Evolutionary conservation across 2,329 filamentous ascomycete genomes (phyloP).

Genomic region (Alternaria metachromatica): DNA sequence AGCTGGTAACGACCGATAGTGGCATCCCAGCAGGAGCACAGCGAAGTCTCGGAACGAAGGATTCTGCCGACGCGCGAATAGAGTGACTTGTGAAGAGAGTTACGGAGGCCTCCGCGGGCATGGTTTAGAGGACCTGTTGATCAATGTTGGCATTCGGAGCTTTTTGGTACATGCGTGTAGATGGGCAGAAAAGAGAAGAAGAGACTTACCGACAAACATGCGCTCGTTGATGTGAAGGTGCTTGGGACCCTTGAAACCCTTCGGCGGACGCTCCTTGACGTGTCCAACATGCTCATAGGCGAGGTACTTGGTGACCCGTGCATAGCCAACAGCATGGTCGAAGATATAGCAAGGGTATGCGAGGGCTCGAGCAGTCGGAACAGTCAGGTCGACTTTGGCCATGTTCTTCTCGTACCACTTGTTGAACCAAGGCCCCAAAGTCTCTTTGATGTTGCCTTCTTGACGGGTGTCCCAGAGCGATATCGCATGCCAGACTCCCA

Average conservation of each 20-base stretch:
- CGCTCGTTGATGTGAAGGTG: slow-evolving; percentile 17
- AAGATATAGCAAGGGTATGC: slow-evolving; percentile 40
- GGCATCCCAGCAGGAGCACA: slow-evolving; percentile 20
- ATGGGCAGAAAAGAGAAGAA: neutral
- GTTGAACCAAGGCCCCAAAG: slow-evolving; percentile 17
- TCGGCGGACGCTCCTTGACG: slow-evolving; percentile 34
- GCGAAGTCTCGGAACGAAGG: slow-evolving; percentile 7
- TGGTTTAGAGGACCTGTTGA: slow-evolving; percentile 28
- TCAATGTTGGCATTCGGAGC: neutral
- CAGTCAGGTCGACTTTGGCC: neutral
- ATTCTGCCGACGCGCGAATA: slow-evolving; percentile 20
- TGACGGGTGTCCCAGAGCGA: slow-evolving; percentile 8
- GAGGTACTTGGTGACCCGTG: slow-evolving; percentile 34
- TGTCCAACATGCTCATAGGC: slow-evolving; percentile 39
- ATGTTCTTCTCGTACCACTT: slow-evolving; percentile 15
- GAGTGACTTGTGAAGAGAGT: slow-evolving; percentile 14
- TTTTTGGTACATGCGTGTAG: neutral
- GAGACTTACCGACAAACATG: slow-evolving; percentile 27
- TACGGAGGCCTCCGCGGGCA: slow-evolving; percentile 25
- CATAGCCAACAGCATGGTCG: slow-evolving; percentile 38
- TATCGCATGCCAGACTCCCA: slow-evolving; percentile 20
- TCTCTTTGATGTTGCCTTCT: slow-evolving; percentile 3
- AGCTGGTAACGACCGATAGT: slow-evolving; percentile 22
- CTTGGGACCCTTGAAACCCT: slow-evolving; percentile 21
- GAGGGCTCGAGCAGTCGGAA: slow-evolving; percentile 15